phyloP scores from a whole-genome alignment of 2,329 filamentous ascomycete species.

The Coniochaeta sp. region DNA sequence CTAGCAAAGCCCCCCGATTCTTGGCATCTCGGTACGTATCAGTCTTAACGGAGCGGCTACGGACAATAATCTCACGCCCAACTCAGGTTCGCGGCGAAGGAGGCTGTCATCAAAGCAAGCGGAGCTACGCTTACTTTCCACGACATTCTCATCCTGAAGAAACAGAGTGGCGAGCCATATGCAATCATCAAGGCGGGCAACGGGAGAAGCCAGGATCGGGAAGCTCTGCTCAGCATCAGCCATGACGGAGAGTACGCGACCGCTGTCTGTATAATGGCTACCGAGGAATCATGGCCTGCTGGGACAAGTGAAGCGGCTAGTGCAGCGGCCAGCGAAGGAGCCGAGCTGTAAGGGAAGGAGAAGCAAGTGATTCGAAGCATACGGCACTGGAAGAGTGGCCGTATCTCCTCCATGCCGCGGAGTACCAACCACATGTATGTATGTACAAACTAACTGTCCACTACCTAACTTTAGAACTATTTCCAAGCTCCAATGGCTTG shows the following conservation, averaged over 20 bases:
- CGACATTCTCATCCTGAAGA: constrained; percentile 41
- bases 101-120: constrained; percentile 68
- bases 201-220: constrained; percentile 30
- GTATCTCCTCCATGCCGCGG: too few species aligned
- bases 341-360: not conserved
- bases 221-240: constrained; percentile 71
- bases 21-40: constrained; percentile 35
- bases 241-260: constrained; percentile 81
- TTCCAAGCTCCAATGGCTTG: too few species aligned
- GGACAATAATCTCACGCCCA: not conserved
- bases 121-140: constrained; percentile 53
- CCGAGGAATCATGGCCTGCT: not conserved
- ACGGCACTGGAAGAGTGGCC: not conserved
- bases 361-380: not conserved
- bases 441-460: too few species aligned
- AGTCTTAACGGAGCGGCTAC: not conserved
- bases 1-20: constrained; percentile 31
- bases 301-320: not conserved
- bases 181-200: constrained; percentile 30
- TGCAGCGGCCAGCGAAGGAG: not conserved
- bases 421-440: too few species aligned
- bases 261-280: constrained; percentile 43
- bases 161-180: constrained; percentile 32
- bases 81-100: constrained; percentile 63
- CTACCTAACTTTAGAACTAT: too few species aligned